These are phyloP conservation scores for Phyllosticta paracitricarpa DNA, from an alignment of 2,329 filamentous ascomycete species.

Conservation along the genomic window DNA sequence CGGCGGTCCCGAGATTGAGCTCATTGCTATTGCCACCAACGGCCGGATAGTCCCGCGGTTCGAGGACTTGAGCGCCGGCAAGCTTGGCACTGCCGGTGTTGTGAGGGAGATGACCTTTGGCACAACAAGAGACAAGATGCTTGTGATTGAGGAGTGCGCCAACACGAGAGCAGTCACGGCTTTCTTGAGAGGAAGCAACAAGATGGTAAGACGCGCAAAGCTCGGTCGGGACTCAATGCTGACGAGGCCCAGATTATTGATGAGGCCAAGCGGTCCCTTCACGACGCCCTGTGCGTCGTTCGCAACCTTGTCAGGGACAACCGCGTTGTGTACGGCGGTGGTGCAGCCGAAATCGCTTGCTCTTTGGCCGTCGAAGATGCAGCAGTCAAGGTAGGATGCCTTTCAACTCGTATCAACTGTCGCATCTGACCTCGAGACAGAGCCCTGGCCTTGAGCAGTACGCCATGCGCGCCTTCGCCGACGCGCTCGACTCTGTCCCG, in stretches of 20 bases:
- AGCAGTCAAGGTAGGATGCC: slow-evolving; percentile 56
- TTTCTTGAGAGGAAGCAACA: slow-evolving; percentile 96
- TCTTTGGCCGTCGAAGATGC: slow-evolving; percentile 92
- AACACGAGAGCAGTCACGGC: slow-evolving; percentile 94
- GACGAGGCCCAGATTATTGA: slow-evolving; percentile 68
- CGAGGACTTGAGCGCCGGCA: slow-evolving; percentile 82
- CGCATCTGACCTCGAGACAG: slow-evolving; percentile 27
- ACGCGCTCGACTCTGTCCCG: slow-evolving; percentile 84
- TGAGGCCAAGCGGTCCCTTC: slow-evolving; percentile 92
- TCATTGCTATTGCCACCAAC: slow-evolving; percentile 97
- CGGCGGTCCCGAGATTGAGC: slow-evolving; percentile 92
- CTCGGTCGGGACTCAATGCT: background rate
- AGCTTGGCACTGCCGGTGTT: slow-evolving; percentile 80
- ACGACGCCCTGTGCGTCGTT: slow-evolving; percentile 95
- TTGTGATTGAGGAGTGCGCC: slow-evolving; percentile 97
- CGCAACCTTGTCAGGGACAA: slow-evolving; percentile 94
- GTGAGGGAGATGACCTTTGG: slow-evolving; percentile 95
- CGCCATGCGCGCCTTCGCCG: slow-evolving; percentile 94
- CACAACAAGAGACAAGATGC: slow-evolving; percentile 97
- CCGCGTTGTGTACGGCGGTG: slow-evolving; percentile 93
- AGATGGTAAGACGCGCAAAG: slow-evolving; percentile 62
- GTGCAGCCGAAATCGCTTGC: slow-evolving; percentile 94
- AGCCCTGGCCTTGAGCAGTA: slow-evolving; percentile 97
- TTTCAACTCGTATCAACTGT: background rate
- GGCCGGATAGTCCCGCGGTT: slow-evolving; percentile 95